These are phyloP conservation scores for Solanum raphanifolium DNA, from an alignment of 257 asterid species.

Conservation along the genomic window DNA sequence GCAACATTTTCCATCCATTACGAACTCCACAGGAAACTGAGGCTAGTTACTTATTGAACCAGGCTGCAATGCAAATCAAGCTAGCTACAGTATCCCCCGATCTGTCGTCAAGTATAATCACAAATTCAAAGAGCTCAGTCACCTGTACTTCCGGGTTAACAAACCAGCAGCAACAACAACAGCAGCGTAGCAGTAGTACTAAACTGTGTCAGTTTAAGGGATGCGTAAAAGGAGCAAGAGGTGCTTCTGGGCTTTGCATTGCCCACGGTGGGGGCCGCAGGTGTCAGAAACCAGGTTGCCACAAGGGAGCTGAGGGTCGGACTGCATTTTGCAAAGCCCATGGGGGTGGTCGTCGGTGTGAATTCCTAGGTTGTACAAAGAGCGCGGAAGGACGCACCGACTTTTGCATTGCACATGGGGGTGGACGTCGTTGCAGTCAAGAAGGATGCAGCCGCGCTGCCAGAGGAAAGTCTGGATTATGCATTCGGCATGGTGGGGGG, in stretches of 20 bases:
- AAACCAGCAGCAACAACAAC: slow-evolving; percentile 35
- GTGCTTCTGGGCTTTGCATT: slow-evolving; percentile 90
- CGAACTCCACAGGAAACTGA: slow-evolving; percentile 20
- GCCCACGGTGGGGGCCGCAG: slow-evolving; percentile 97
- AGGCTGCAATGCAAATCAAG: slow-evolving; percentile 22
- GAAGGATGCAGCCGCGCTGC: slow-evolving; percentile 77
- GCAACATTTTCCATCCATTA: slow-evolving; percentile 20
- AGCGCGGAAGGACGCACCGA: slow-evolving; percentile 95
- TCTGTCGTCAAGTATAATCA: slow-evolving; percentile 41
- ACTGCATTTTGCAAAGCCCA: slow-evolving; percentile 98
- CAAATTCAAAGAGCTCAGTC: slow-evolving; percentile 79
- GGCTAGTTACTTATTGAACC: slow-evolving; percentile 27
- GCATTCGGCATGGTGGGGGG: slow-evolving; percentile 98
- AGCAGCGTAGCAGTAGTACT: slow-evolving; percentile 15
- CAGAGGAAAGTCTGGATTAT: slow-evolving; percentile 78
- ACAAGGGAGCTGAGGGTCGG: slow-evolving; percentile 92
- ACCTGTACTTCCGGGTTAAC: slow-evolving; percentile 98
- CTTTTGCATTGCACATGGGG: slow-evolving; percentile 90
- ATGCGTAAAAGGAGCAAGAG: slow-evolving; percentile 84
- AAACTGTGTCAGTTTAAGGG: slow-evolving; percentile 82
- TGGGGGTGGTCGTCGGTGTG: slow-evolving; percentile 94
- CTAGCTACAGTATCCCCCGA: slow-evolving; percentile 31
- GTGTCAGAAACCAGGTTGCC: slow-evolving; percentile 79
- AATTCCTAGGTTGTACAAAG: slow-evolving; percentile 78
- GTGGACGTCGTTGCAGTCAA: slow-evolving; percentile 78